Base-by-base conservation (phyloP, 2,329 filamentous ascomycete species). In the Chaetothyriales sp. region DNA sequence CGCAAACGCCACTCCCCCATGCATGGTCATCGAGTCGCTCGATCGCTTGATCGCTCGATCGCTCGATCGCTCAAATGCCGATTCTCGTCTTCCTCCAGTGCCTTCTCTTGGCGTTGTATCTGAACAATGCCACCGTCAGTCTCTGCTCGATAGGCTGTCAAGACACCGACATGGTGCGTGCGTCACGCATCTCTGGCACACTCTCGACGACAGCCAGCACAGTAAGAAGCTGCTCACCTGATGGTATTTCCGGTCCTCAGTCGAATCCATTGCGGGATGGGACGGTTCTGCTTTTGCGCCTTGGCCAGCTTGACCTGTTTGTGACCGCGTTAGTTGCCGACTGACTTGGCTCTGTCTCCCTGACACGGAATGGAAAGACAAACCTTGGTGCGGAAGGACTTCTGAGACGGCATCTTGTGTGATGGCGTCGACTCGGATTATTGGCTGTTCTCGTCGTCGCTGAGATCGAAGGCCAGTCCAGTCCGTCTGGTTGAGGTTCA, bases 1-100 rank as follows among this genome's bases (percentile, higher is more conserved):
- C 33, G 33, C 15, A 40, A 40, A 40, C 33, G 15, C 33, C 33
- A 40, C 33, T 37, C 33, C 33, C 33, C 33, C 33, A 40, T 40
- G 33, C 33, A 40, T 40, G 10, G 15, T 40, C 33, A 13, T 40
- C 13, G 33, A 40, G 33, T 70, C 67, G 73, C 22, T 25, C 22
- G 77, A 70, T 74, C 72, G 75, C 81, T 80, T n/a, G n/a, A n/a
- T n/a, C n/a, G n/a, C n/a, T n/a, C n/a, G n/a, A n/a, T 70, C 67
- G 73, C 22, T 25, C 22, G 77, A 70, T 74, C 72, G 75, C 81
- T 80, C 92, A 98, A 80, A 98, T 94, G 72, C 89, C 89, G 77
- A 98, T 88, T 73, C 89, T 86, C 72, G 92, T 97, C 90, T 98
- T 98, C 80, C 92, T 88, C 92, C 92, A 98, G 75, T 98, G 92